Conservation (phyloP, 2,329 filamentous ascomycete genomes). For the Exutisphaerella laricina region DNA sequence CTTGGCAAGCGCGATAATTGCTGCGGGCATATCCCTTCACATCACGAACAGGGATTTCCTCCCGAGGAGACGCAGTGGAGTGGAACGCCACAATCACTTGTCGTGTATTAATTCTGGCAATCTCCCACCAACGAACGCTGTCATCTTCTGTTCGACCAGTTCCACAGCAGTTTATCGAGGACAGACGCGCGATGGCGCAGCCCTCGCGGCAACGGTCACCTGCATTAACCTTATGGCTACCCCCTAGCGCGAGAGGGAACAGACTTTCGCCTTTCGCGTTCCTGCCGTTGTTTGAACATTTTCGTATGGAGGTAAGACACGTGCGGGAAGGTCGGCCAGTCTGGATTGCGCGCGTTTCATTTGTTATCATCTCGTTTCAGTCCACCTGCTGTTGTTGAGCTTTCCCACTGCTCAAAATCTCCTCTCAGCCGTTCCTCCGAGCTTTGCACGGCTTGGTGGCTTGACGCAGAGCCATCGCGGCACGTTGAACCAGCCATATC, state of each 20-base stretch:
- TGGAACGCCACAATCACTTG: not conserved
- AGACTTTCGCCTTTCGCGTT: not conserved
- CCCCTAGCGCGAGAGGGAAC: conserved; percentile 1
- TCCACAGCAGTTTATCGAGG: not conserved
- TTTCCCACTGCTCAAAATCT: too few relatives aligned
- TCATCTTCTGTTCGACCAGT: not conserved
- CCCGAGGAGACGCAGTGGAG: not conserved
- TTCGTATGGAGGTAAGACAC: not conserved
- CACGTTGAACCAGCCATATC: conserved; percentile 1
- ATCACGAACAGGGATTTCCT: not conserved
- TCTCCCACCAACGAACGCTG: not conserved
- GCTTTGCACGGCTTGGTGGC: not conserved
- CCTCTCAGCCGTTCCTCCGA: too few relatives aligned
- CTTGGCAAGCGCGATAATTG: too few relatives aligned
- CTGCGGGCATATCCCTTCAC: not conserved
- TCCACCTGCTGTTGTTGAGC: not conserved
- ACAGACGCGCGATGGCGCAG: too few relatives aligned
- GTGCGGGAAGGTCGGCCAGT: not conserved
- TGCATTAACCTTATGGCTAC: too few relatives aligned
- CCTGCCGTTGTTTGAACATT: not conserved
- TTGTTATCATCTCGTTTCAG: not conserved
- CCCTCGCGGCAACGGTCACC: too few relatives aligned
- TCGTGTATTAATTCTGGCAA: not conserved
- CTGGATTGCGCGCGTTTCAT: not conserved
- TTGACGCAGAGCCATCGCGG: not conserved